Evolutionary conservation across 139 green algal species (phyloP), one percentile per base, ranked within the genome.

Genomic region (Auxenochlorella pyrenoidosa): DNA sequence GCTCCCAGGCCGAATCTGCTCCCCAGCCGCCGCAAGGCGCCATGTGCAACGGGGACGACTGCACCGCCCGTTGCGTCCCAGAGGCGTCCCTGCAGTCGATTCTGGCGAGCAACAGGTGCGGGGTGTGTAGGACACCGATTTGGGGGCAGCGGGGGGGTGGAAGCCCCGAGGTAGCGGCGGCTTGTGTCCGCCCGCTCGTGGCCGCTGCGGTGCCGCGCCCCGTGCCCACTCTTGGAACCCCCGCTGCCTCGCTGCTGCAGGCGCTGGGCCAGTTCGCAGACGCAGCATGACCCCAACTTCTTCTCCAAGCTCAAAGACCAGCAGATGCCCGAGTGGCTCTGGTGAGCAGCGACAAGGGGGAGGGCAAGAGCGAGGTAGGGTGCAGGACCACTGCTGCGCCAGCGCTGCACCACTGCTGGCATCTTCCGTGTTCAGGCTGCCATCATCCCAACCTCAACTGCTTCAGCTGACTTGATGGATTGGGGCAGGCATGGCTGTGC

Each of bases 291-390:
- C 59, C 93, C 93, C 2, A 24, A 75, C n/a, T 95, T 91, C 44
- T 95, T 95, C 83, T 73, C 79, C 58, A 91, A 88, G 51, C 79
- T 94, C 13, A 41, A 75, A 3, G 68, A 89, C n/a, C 41, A 75
- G 36, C 94, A 98, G 85, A 86, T 90, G 0, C 95, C 95, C 3
- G 91, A 97, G 70, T 97, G 94, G 80, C 91, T 98, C 5, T 97
- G 94, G 82, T 86, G 82, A 44, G 80, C 3, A 16, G 79, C 43
- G 6, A 10, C 38, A 16, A 54, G 72, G 22, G 40, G 34, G 10
- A 1, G 19, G 71, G 16, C 38, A 24, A 54, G 63, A 26, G 71
- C 71, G 71, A 15, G 26, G 71, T 10, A 13, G 0, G 36, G n/a
- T 24, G 32, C 68, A 75, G 16, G 54, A 2, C 15, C 13, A 12